These are phyloP conservation scores for Pseudofabraea citricarpa DNA, from an alignment of 2,329 filamentous ascomycete genomes.

Conservation along the genomic window DNA sequence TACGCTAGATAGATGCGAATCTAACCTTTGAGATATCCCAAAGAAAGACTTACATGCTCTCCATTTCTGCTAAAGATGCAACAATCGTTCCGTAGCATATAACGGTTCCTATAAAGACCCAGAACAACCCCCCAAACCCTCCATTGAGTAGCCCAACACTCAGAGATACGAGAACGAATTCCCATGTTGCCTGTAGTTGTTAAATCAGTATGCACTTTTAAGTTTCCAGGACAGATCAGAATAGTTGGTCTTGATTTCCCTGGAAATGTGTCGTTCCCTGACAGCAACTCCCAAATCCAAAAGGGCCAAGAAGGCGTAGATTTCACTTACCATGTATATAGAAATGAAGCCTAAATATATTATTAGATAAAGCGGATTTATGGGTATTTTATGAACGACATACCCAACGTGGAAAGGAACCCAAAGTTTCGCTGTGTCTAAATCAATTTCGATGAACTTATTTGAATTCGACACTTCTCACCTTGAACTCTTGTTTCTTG, in stretches of 20 bases:
- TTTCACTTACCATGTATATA: constrained; percentile 32
- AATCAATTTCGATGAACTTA: constrained; percentile 1
- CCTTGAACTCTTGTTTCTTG: constrained; percentile 25
- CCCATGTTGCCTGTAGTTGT: constrained; percentile 40
- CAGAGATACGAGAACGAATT: constrained; percentile 32
- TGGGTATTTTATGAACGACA: not conserved
- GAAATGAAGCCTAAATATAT: constrained; percentile 29
- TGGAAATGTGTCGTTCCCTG: no score
- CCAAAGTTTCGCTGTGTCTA: constrained; percentile 32
- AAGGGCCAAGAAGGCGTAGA: no score
- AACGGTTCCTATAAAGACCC: constrained; percentile 31
- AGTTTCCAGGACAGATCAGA: no score
- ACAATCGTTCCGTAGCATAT: constrained; percentile 24
- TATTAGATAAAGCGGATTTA: not conserved
- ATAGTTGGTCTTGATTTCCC: no score
- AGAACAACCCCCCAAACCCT: constrained; percentile 32
- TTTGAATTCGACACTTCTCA: constrained; percentile 3
- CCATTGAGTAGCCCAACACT: constrained; percentile 26
- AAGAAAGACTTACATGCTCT: constrained; percentile 18
- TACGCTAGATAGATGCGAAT: no score
- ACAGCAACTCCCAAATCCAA: no score
- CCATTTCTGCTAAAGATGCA: constrained; percentile 23
- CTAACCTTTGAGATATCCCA: no score
- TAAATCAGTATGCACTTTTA: no score
- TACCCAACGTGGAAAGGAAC: constrained; percentile 35